Percentiles rank a stretch among this genome's conserved stretches.
These are phyloP conservation scores for Paecilomyces sp. DNA, from an alignment of 2,329 filamentous ascomycete genomes.

Conservation along the genomic window DNA sequence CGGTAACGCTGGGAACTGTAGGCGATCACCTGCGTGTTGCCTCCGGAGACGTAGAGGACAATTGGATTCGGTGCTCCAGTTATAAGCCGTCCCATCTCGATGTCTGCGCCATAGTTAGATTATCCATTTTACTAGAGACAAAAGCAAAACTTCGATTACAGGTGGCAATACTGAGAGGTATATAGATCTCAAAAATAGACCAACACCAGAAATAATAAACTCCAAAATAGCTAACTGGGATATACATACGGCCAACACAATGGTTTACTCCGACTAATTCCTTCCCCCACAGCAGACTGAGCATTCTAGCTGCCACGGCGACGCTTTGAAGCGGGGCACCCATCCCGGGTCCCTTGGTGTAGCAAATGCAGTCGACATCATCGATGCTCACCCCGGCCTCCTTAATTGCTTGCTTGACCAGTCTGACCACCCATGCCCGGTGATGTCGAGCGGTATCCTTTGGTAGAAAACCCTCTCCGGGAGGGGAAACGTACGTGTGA, in stretches of 20 bases:
- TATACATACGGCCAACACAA: conserved; percentile 69
- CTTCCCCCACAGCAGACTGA: conserved; percentile 77
- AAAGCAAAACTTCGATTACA: neutral
- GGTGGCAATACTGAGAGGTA: neutral
- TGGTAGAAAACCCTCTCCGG: conserved; percentile 88
- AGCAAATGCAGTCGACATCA: conserved; percentile 88
- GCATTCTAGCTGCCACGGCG: conserved; percentile 74
- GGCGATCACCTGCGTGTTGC: conserved; percentile 96
- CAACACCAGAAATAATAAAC: neutral
- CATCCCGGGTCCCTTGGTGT: conserved; percentile 94
- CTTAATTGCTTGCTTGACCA: conserved; percentile 72
- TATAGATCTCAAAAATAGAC: neutral
- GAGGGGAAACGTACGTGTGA: conserved; percentile 86
- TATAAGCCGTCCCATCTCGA: conserved; percentile 95
- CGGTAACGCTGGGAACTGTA: conserved; percentile 92
- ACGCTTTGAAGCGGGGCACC: conserved; percentile 84
- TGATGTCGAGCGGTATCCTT: conserved; percentile 95
- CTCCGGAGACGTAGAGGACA: conserved; percentile 89
- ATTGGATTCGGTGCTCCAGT: conserved; percentile 87
- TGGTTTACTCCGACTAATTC: conserved; percentile 95
- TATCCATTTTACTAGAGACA: conserved; percentile 5
- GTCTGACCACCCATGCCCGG: conserved; percentile 69
- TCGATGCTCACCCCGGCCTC: conserved; percentile 55
- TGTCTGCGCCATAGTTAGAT: conserved; percentile 46
- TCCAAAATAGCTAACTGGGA: neutral